Conservation (phyloP, 257 asterid species). For the Echites panduratus region DNA sequence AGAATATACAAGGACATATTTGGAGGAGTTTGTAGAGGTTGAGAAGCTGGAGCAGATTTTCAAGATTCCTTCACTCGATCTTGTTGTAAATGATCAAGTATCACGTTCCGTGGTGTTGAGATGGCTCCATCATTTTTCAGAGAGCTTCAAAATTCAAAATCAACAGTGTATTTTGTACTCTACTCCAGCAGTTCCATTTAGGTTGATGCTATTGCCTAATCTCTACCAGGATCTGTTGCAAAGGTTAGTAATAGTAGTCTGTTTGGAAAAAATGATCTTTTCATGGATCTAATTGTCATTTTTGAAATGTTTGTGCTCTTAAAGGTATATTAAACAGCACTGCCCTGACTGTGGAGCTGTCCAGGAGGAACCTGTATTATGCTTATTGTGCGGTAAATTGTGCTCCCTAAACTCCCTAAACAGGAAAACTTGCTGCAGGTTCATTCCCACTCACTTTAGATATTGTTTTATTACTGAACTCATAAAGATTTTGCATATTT, state of each 20-base stretch:
- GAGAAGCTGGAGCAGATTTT: slow-evolving; percentile 68
- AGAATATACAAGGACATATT: slow-evolving; percentile 24
- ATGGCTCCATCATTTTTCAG: slow-evolving; percentile 62
- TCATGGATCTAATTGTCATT: slow-evolving; percentile 12
- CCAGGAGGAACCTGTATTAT: slow-evolving; percentile 78
- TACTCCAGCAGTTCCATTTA: slow-evolving; percentile 78
- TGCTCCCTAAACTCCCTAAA: slow-evolving; percentile 85
- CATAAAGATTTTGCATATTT: slow-evolving; percentile 8
- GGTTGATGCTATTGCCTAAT: slow-evolving; percentile 72
- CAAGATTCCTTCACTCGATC: slow-evolving; percentile 60
- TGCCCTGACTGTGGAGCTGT: slow-evolving; percentile 73
- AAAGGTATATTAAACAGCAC: slow-evolving; percentile 74
- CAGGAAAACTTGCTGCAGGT: slow-evolving; percentile 98
- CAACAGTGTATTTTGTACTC: slow-evolving; percentile 40
- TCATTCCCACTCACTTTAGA: slow-evolving; percentile 5
- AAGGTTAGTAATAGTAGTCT: slow-evolving; percentile 43
- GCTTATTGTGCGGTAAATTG: slow-evolving; percentile 86
- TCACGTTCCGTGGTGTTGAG: slow-evolving; percentile 44
- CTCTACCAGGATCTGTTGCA: slow-evolving; percentile 89
- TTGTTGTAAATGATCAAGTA: slow-evolving; percentile 46
- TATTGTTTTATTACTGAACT: neutral
- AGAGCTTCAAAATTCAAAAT: slow-evolving; percentile 38
- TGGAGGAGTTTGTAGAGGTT: slow-evolving; percentile 62
- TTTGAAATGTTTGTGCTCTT: slow-evolving; percentile 15
- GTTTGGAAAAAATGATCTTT: slow-evolving; percentile 6